Evolutionary conservation across 768 basidiomycete species (phyloP), one percentile per base, ranked within the genome.

Genomic region (Trametes cubensis): DNA sequence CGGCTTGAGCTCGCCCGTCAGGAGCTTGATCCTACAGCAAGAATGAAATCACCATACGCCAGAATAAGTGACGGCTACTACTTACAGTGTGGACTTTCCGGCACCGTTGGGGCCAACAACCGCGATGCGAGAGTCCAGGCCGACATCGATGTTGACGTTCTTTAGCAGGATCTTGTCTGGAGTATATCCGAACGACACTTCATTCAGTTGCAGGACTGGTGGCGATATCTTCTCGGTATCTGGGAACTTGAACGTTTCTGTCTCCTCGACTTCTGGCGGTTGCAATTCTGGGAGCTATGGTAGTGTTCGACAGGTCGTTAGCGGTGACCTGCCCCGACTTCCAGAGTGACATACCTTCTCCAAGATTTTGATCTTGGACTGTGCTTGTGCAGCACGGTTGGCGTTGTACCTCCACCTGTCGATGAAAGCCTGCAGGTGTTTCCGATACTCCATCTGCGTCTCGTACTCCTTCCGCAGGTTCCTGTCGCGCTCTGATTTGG

Each of bases 351-450:
- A 15, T 58, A 86, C 90, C 80, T 92, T 92, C 75, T 92, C 85
- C 20, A 87, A 78, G 51, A 85, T 83, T 73, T 87, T 87, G 76
- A 87, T 87, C 69, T 83, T 86, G 58, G 80, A 83, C 69, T 63
- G 69, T 25, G 70, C 70, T 39, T 70, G 69, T 74, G 62, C 74
- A 84, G 89, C 90, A 69, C 95, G 84, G 73, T 96, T 96, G 60
- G 95, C 95, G 68, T 98, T 98, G 76, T 98, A 98, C 69, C 96
- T 82, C 97, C 97, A 99, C 55, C 94, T 83, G 70, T 98, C 97
- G 68, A 99, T 98, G 78, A 97, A 99, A 0, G 96, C 95, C 72
- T 98, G 96, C 30, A 98, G 77, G 78, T 97, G 94, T 69, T 91
- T 90, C 58, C 97, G 84, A 73, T 98, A 98, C 11, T 91, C 89